Base-by-base conservation (phyloP, 768 basidiomycete species). In the Leccinum obscurum region DNA sequence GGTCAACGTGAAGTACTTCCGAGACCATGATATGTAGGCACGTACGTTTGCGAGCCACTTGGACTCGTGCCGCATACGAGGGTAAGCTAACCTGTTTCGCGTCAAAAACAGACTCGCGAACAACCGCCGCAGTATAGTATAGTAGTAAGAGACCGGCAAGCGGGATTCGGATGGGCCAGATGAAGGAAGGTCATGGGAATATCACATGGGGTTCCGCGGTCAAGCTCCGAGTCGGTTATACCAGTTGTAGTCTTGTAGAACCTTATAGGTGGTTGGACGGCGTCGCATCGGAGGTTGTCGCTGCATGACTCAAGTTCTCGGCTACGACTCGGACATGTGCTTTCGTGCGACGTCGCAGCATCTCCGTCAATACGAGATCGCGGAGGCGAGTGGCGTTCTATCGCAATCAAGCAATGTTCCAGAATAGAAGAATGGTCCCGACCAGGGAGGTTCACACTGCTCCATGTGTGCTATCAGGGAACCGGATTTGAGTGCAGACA, bases 311-410 rank as follows among this genome's bases (percentile, higher is more conserved):
- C 44, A 20, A 44, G 30, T 52, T 52, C 34, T 37, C 34, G 52
- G 52, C 41, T 44, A n/a, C 32, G 32, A 34, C n/a, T 44, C 41
- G 41, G 41, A 34, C 52, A 37, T 54, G 17, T 37, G 20, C 20
- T 52, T 17, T 50, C 24, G 26, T 15, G 49, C 15, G 22, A 13
- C 39, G 39, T 55, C 8, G 39, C 37, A 55, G 22, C 28, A 52
- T 68, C 55, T 52, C 64, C 69, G 61, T 58, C 59, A 32, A 52
- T 50, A 62, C 48, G 62, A 61, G 55, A 57, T 52, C 49, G 30
- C 59, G 59, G 56, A 68, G 64, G 61, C 60, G 66, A 70, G 69
- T 60, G 66, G 64, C 58, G 61, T 54, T 57, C 56, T 50, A 46
- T 58, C 24, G 35, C 58, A 49, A 46, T 53, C 54, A 54, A n/a